Conservation (phyloP, 306 rosid species). For the Cucurbita pepo region DNA sequence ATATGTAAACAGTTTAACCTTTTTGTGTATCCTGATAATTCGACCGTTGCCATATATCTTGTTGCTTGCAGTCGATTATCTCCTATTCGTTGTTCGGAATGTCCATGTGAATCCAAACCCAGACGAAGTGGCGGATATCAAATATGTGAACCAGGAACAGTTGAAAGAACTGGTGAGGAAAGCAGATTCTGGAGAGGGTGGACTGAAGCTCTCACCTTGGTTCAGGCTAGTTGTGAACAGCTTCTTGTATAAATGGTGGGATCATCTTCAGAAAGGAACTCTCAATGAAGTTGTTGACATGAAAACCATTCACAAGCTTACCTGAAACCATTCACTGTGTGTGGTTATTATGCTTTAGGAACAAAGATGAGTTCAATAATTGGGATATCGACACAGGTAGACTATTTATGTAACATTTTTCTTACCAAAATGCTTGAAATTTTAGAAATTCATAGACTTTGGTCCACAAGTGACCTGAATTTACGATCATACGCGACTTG, state of each 20-base stretch:
- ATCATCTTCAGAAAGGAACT: conserved; percentile 58
- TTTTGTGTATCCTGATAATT: not conserved
- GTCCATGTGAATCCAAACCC: conserved; percentile 65
- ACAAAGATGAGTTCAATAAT: not conserved
- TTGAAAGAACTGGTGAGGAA: conserved; percentile 86
- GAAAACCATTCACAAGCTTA: conserved; percentile 83
- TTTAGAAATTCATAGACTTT: not conserved
- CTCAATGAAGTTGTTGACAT: conserved; percentile 60
- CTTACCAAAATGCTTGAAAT: not conserved
- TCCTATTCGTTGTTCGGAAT: conserved; percentile 67
- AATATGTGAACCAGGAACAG: conserved; percentile 58
- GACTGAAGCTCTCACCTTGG: conserved; percentile 96
- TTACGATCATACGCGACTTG: too few species aligned
- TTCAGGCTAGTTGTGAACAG: conserved; percentile 91
- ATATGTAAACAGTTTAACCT: not conserved
- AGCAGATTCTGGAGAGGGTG: conserved; percentile 80
- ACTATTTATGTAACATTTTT: not conserved
- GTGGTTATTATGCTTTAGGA: not conserved
- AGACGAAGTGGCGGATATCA: conserved; percentile 69
- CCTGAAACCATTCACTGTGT: conserved; percentile 6
- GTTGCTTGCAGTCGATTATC: conserved; percentile 70
- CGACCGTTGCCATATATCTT: not conserved
- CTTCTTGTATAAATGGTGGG: conserved; percentile 98
- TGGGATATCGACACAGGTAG: not conserved
- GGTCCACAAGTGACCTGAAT: not conserved